phyloP scores from a whole-genome alignment of 2,329 filamentous ascomycete genomes.

The Fusarium sp. region DNA sequence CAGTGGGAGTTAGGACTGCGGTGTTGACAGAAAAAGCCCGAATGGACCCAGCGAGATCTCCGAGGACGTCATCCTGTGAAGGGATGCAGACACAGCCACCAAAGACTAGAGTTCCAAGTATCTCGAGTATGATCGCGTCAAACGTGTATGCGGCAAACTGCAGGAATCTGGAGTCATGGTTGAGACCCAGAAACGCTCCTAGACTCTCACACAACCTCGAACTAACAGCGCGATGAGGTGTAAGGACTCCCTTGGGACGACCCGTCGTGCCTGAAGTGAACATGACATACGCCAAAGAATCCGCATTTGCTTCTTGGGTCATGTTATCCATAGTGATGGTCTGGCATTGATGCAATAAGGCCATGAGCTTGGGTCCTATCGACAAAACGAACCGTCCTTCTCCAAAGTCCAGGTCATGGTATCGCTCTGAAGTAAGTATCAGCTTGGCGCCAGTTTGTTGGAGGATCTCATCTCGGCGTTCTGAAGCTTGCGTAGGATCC shows the following conservation, averaged over 20 bases:
- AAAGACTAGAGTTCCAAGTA: background rate
- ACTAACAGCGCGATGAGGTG: background rate
- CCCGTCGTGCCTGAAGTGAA: conserved; percentile 4
- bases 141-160: background rate
- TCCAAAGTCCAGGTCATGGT: background rate
- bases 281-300: background rate
- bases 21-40: background rate
- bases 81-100: conserved; percentile 4
- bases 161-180: background rate
- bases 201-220: background rate
- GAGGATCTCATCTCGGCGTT: background rate
- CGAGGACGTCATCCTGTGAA: background rate
- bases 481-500: conserved; percentile 46
- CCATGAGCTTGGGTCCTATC: background rate
- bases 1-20: background rate
- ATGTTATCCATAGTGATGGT: background rate
- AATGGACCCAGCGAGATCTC: conserved; percentile 1
- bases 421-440: background rate
- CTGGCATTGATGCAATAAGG: background rate
- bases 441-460: background rate
- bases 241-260: background rate
- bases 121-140: background rate
- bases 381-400: background rate
- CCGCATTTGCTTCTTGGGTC: background rate
- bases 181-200: background rate